A percentile compares a stretch with the other conserved stretches of the same genome.
Evolutionary conservation across 306 rosid species (phyloP).

Genomic region (Lablab purpureus): DNA sequence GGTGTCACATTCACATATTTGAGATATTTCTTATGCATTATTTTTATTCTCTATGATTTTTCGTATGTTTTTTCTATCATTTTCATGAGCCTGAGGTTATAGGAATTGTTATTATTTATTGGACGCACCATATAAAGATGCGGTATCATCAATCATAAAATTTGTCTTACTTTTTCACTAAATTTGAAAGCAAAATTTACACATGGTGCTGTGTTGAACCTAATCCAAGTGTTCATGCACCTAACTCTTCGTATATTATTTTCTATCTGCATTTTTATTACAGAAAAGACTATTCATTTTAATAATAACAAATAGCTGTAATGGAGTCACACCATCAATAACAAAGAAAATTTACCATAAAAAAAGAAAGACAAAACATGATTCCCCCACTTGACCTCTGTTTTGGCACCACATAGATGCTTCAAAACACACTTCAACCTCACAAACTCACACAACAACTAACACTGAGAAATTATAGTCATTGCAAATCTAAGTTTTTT

Average conservation of each 20-base stretch:
- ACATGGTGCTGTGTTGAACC: not conserved
- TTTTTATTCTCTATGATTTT: too few relatives aligned
- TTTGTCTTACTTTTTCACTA: not conserved
- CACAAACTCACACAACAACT: conserved; percentile 39
- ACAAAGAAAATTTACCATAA: too few relatives aligned
- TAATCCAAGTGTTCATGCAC: too few relatives aligned
- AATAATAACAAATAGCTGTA: not conserved
- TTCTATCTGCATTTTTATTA: conserved; percentile 26
- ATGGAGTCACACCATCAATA: conserved; percentile 33
- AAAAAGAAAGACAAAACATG: not conserved
- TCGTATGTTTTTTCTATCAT: too few relatives aligned
- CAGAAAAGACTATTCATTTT: conserved; percentile 12
- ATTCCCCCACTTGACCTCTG: conserved; percentile 35
- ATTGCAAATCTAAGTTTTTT: conserved; percentile 68
- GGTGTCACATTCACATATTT: too few relatives aligned
- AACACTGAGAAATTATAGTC: conserved; percentile 44
- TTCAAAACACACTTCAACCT: conserved; percentile 33
- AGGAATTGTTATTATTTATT: too few relatives aligned
- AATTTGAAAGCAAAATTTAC: not conserved
- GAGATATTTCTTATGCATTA: too few relatives aligned
- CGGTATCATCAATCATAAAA: too few relatives aligned
- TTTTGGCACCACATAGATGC: conserved; percentile 39
- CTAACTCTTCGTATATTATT: not conserved
- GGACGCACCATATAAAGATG: too few relatives aligned
- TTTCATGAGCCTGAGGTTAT: too few relatives aligned